Evolutionary conservation across 768 basidiomycete genomes (phyloP).

Genomic region (Tulasnella sp.): DNA sequence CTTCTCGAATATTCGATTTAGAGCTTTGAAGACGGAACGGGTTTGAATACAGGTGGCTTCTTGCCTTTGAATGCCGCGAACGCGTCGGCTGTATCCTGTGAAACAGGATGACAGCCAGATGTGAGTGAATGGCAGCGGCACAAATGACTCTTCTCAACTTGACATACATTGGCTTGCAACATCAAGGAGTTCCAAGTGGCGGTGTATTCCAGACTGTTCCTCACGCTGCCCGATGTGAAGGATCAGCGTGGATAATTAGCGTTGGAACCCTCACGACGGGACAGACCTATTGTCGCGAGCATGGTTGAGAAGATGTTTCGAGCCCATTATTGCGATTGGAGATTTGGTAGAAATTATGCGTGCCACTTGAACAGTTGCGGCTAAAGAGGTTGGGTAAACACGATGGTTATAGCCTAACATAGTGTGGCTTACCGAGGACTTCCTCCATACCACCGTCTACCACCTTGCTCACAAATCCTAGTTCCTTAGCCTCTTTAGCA

Average conservation of each 20-base stretch:
- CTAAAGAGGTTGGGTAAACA: constrained; percentile 27
- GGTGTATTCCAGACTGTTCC: constrained; percentile 56
- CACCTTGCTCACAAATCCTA: constrained; percentile 73
- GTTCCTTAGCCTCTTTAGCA: constrained; percentile 57
- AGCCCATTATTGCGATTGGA: constrained; percentile 70
- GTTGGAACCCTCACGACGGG: background rate
- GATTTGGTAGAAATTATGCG: constrained; percentile 66
- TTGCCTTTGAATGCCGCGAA: constrained; percentile 34
- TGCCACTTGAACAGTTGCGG: constrained; percentile 63
- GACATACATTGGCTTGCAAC: constrained; percentile 49
- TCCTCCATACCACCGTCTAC: constrained; percentile 62
- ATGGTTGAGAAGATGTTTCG: constrained; percentile 76
- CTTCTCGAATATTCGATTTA: constrained; percentile 13
- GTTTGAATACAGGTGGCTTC: constrained; percentile 31
- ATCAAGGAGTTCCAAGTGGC: constrained; percentile 55
- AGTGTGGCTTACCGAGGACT: constrained; percentile 47
- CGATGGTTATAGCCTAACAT: background rate
- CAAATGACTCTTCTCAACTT: background rate
- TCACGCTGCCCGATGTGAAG: constrained; percentile 36
- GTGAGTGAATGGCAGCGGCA: background rate
- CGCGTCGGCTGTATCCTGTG: constrained; percentile 35
- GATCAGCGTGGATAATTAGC: constrained; percentile 34
- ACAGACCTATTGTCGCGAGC: constrained; percentile 72
- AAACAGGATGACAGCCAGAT: background rate
- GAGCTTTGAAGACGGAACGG: constrained; percentile 34